Evolutionary conservation across 2,329 filamentous ascomycete species (phyloP).

Genomic region (Raffaelea ambrosiae): DNA sequence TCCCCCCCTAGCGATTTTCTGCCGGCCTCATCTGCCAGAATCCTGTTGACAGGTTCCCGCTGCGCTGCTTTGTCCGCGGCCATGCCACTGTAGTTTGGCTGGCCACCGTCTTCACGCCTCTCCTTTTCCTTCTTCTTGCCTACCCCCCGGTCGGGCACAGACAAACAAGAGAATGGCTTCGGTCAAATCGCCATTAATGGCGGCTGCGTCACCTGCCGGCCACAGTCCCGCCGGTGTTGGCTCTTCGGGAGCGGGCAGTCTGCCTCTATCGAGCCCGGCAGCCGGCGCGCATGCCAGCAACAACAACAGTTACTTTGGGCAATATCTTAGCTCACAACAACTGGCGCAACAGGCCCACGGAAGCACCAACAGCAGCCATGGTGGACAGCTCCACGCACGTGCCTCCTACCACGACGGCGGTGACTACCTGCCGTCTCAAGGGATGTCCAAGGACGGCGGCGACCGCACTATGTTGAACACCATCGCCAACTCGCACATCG

Average conservation of each 20-base stretch:
- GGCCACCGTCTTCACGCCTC: not conserved
- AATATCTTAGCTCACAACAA: not conserved
- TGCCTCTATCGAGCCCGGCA: not conserved
- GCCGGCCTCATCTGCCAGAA: too few relatives aligned
- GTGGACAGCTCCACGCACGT: not conserved
- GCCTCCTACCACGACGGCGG: not conserved
- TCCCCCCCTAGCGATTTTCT: too few relatives aligned
- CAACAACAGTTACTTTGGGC: not conserved
- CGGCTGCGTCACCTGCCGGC: not conserved
- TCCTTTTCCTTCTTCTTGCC: not conserved
- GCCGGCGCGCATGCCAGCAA: not conserved
- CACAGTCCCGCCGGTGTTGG: not conserved
- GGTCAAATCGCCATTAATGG: not conserved
- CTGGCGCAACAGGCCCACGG: not conserved
- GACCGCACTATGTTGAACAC: slow-evolving; percentile 28
- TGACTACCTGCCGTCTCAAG: not conserved
- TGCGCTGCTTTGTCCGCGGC: not conserved
- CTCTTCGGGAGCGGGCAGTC: not conserved
- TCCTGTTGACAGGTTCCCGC: too few relatives aligned
- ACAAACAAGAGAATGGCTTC: not conserved
- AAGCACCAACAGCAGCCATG: not conserved
- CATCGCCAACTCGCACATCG: slow-evolving; percentile 24
- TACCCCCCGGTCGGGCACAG: not conserved
- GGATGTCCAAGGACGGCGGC: slow-evolving; percentile 12
- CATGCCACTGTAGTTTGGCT: not conserved